Evolutionary conservation across 805 yeast species (phyloP).

Genomic region (Ogataea paradorogensis): DNA sequence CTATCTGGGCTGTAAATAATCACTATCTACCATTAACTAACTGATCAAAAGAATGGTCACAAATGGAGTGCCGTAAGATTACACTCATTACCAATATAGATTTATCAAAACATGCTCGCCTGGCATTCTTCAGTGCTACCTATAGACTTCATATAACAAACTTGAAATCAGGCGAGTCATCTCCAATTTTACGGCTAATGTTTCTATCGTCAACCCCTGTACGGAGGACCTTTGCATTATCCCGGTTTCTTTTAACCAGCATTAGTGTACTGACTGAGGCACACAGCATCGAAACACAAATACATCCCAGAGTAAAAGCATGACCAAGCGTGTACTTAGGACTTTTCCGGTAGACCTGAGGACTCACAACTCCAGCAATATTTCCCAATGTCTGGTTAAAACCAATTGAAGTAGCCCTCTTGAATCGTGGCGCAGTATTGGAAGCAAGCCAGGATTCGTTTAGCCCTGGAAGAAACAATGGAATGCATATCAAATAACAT

Average conservation of each 20-base stretch:
- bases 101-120: no score
- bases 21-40: no score
- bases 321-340: conserved; percentile 39
- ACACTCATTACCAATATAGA: no score
- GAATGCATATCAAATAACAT: conserved; percentile 34
- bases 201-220: conserved; percentile 12
- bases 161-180: conserved; percentile 12
- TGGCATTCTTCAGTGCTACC: no score
- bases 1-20: no score
- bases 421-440: conserved; percentile 41
- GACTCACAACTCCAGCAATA: conserved; percentile 43
- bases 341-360: conserved; percentile 40
- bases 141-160: conserved; percentile 6
- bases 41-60: no score
- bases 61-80: no score
- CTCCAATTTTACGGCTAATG: conserved; percentile 9
- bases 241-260: conserved; percentile 7
- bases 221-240: conserved; percentile 3
- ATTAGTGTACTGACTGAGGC: conserved; percentile 3
- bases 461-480: conserved; percentile 36
- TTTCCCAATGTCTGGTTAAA: conserved; percentile 44
- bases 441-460: conserved; percentile 44
- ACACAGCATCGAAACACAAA: conserved; percentile 15
- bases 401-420: conserved; percentile 42
- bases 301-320: conserved; percentile 38